Evolutionary conservation across 371 early-diverging fungal species (phyloP), one percentile per base, ranked within the genome.

Genomic region (Cokeromyces recurvatus): DNA sequence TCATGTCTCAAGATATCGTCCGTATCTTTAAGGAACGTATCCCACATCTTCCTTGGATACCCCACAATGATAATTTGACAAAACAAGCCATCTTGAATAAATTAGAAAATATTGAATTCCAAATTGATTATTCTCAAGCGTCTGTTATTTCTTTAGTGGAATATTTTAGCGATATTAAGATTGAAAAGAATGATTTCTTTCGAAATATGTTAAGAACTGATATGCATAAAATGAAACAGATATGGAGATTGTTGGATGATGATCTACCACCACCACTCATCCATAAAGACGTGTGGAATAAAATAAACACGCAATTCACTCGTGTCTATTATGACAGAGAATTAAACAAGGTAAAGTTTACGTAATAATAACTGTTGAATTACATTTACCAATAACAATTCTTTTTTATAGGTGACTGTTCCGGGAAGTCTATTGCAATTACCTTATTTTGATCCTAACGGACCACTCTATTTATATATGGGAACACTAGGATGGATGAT

Each of bases 401-500:
- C n/a, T n/a, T n/a, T n/a, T n/a, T 23, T 19, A 23, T 39, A 74
- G 62, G 62, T 82, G 15, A 67, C 71, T 16, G 59, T 84, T 23
- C 85, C 81, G 2, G 79, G 74, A 11, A 66, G 74, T 0, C 66
- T 78, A 11, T 43, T 84, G 21, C 78, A 77, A 39, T 54, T 47
- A 1, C 82, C 79, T 16, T 78, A 73, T 42, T 77, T 68, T 46
- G 62, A 68, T 44, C 17, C 57, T 2, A 56, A 65, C n/a, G 62
- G 53, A 12, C 81, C 81, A 4, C 68, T 67, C 19, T 77, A 78
- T 43, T 23, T 81, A 20, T 75, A 74, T 17, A 70, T 69, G 46
- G 81, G 84, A 9, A 68, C 67, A 15, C 66, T 84, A 23, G 82
- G 84, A 16, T 64, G 66, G 48, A 65, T 84, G 25, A 64, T 79